Conservation (phyloP, 257 asterid species). For the Oldenlandia corymbosa region DNA sequence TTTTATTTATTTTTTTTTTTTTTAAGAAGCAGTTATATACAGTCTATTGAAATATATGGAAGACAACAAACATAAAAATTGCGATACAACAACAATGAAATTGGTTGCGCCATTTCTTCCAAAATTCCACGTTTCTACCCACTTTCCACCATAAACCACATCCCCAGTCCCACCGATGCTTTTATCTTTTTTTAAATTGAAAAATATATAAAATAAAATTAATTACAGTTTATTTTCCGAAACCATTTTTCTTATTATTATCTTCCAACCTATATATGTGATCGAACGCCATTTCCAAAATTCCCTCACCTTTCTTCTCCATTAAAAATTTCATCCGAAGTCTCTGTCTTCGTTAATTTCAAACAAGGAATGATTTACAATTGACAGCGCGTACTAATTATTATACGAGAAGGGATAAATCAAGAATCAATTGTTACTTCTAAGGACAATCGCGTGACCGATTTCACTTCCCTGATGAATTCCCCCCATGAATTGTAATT, state of each 20-base stretch:
- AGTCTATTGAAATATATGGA: too few relatives aligned
- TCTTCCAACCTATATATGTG: not conserved
- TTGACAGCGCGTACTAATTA: constrained; percentile 1
- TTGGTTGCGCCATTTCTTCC: too few relatives aligned
- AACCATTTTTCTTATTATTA: not conserved
- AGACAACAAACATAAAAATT: too few relatives aligned
- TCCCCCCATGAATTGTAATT: constrained; percentile 27
- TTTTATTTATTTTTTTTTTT: too few relatives aligned
- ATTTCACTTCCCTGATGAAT: constrained; percentile 20
- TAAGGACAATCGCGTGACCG: constrained; percentile 21
- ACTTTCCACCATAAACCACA: too few relatives aligned
- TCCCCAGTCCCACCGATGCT: constrained; percentile 1
- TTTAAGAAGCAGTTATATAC: too few relatives aligned
- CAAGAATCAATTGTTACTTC: constrained; percentile 13
- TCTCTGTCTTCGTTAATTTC: constrained; percentile 12
- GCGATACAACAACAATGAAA: too few relatives aligned
- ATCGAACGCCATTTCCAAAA: not conserved
- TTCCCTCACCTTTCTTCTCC: constrained; percentile 18
- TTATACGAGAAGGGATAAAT: constrained; percentile 17
- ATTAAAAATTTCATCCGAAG: not conserved
- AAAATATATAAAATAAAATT: too few relatives aligned
- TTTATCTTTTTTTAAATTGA: not conserved
- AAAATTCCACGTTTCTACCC: too few relatives aligned
- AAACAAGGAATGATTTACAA: not conserved
- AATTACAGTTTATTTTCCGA: not conserved